Percentiles rank a stretch among this genome's conserved stretches.
These are phyloP conservation scores for Candolleomyces eurysporus DNA, from an alignment of 768 basidiomycete species.

Conservation along the genomic window DNA sequence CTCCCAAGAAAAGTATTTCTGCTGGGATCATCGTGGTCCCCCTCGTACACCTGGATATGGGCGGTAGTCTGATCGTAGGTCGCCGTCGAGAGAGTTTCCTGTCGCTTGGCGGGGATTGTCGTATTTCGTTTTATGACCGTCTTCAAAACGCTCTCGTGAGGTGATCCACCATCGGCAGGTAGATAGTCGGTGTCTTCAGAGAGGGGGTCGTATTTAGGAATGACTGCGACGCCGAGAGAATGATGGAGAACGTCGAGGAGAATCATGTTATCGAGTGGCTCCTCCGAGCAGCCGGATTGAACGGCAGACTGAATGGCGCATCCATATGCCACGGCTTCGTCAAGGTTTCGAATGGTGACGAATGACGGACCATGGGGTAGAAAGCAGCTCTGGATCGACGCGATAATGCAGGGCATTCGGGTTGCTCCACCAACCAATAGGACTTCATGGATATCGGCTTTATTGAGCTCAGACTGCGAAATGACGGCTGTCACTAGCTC, in stretches of 20 bases:
- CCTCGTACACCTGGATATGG: slow-evolving; percentile 2
- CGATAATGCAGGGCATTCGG: not conserved
- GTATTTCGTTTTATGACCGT: not conserved
- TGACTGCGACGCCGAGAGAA: not conserved
- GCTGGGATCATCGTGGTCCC: not conserved
- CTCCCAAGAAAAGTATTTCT: not conserved
- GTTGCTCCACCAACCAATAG: not conserved
- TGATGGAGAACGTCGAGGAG: not conserved
- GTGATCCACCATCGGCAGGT: not conserved
- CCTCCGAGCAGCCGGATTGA: not conserved
- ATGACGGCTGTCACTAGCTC: not conserved
- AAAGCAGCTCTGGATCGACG: not conserved
- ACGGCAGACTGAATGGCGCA: not conserved
- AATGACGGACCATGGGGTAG: not conserved
- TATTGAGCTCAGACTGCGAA: not conserved
- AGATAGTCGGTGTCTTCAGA: not conserved
- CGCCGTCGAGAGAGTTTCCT: not conserved
- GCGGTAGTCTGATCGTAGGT: not conserved
- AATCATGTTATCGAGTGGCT: not conserved
- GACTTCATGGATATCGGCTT: not conserved
- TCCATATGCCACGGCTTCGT: not conserved
- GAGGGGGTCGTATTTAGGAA: not conserved
- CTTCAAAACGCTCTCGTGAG: not conserved
- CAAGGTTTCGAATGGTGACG: not conserved
- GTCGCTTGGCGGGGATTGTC: not conserved